Conservation (phyloP, 139 green algal species). For the Chlorella vulgaris region DNA sequence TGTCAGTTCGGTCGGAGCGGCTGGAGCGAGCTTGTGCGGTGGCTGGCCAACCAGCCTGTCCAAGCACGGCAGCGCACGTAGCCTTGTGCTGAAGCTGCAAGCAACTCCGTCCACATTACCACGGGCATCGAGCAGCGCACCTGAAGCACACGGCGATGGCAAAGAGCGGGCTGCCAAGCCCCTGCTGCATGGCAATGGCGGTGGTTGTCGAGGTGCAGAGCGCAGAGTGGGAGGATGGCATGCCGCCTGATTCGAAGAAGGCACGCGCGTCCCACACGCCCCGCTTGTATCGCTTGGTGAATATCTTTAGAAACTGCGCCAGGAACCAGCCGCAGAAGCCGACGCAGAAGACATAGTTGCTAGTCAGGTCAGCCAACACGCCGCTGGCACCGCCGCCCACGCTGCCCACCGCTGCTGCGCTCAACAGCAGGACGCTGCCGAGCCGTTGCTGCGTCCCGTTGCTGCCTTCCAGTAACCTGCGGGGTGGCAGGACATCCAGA, state of each 20-base stretch:
- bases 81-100: too few species aligned
- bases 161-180: slow-evolving; percentile 86
- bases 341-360: slow-evolving; percentile 86
- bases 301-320: slow-evolving; percentile 91
- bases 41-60: too few species aligned
- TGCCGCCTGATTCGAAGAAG: slow-evolving; percentile 91
- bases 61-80: not conserved
- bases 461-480: not conserved
- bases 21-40: too few species aligned
- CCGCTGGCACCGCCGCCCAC: not conserved
- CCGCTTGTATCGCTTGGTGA: slow-evolving; percentile 85
- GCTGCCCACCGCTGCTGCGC: not conserved
- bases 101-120: too few species aligned
- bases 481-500: not conserved
- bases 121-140: too few species aligned
- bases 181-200: slow-evolving; percentile 84
- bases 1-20: too few species aligned
- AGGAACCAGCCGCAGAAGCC: slow-evolving; percentile 90
- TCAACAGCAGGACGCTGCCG: not conserved
- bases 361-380: slow-evolving; percentile 27
- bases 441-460: slow-evolving; percentile 6
- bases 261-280: slow-evolving; percentile 81
- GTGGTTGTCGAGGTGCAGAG: slow-evolving; percentile 90
- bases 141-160: slow-evolving; percentile 88
- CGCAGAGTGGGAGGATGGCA: slow-evolving; percentile 97